Evolutionary conservation across 768 basidiomycete genomes (phyloP).

Genomic region (Phlegmacium glaucopus): DNA sequence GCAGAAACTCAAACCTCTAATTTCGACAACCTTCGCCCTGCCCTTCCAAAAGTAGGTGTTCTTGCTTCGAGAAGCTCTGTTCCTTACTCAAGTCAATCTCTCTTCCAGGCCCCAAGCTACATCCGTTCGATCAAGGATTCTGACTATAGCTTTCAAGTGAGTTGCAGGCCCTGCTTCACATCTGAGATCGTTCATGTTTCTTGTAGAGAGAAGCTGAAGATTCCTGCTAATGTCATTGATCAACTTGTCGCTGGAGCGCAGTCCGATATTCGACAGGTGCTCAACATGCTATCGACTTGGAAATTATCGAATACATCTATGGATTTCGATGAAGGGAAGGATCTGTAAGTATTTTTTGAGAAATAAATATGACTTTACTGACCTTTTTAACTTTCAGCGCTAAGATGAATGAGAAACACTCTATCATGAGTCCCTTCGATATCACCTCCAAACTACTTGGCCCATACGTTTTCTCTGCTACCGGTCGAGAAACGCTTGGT

Average conservation of each 20-base stretch:
- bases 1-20: slow-evolving; percentile 90
- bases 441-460: slow-evolving; percentile 87
- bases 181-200: neutral
- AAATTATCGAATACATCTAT: slow-evolving; percentile 77
- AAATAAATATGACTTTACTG: neutral
- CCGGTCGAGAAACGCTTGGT: slow-evolving; percentile 73
- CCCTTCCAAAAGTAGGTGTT: slow-evolving; percentile 68
- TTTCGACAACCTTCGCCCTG: slow-evolving; percentile 67
- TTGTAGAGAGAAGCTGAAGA: slow-evolving; percentile 84
- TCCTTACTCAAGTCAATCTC: slow-evolving; percentile 1
- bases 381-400: slow-evolving; percentile 42
- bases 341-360: slow-evolving; percentile 57
- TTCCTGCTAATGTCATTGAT: slow-evolving; percentile 90
- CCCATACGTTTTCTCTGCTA: slow-evolving; percentile 86
- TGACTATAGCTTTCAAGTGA: slow-evolving; percentile 90
- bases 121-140: slow-evolving; percentile 79
- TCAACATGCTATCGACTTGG: slow-evolving; percentile 99
- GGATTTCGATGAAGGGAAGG: slow-evolving; percentile 89
- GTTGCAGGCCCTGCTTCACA: slow-evolving; percentile 14
- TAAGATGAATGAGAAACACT: slow-evolving; percentile 90
- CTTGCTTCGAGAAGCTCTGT: neutral
- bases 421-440: slow-evolving; percentile 88
- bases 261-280: slow-evolving; percentile 94
- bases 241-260: slow-evolving; percentile 86
- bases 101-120: slow-evolving; percentile 65